Evolutionary conservation across 2,329 filamentous ascomycete species (phyloP).

Genomic region (Paecilomyces niveus): DNA sequence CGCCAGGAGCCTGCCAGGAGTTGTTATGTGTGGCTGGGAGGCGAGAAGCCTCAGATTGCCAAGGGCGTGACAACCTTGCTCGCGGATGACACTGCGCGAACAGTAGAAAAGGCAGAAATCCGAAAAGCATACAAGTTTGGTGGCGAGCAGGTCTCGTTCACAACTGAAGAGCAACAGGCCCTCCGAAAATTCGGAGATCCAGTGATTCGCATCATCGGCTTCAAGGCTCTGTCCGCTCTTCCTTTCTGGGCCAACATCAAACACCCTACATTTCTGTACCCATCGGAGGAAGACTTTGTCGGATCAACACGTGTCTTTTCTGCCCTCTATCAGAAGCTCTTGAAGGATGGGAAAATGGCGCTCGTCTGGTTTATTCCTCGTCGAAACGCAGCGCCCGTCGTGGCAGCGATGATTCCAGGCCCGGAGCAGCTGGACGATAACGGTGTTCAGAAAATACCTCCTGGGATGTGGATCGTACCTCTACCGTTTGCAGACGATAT

Average conservation of each 20-base stretch:
- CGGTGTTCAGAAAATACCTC: constrained; percentile 64
- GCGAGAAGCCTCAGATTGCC: constrained; percentile 77
- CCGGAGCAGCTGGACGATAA: constrained; percentile 57
- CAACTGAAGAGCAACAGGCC: constrained; percentile 70
- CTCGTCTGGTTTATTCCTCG: constrained; percentile 86
- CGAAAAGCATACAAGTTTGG: constrained; percentile 95
- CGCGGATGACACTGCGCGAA: constrained; percentile 68
- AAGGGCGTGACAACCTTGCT: constrained; percentile 65
- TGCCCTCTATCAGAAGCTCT: constrained; percentile 79
- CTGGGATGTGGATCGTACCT: constrained; percentile 81
- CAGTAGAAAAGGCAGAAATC: constrained; percentile 72
- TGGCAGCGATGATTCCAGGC: constrained; percentile 77
- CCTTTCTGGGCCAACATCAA: constrained; percentile 79
- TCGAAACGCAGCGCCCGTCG: constrained; percentile 66
- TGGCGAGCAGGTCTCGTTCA: constrained; percentile 80
- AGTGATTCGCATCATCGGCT: constrained; percentile 82
- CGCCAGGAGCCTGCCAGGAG: constrained; percentile 72
- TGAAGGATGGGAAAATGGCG: constrained; percentile 71
- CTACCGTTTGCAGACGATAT: constrained; percentile 88
- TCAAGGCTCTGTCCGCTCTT: constrained; percentile 71
- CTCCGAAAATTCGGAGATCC: constrained; percentile 76
- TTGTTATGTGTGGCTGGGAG: constrained; percentile 80
- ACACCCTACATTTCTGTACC: constrained; percentile 88
- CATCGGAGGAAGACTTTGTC: constrained; percentile 80
- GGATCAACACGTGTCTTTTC: constrained; percentile 91